phyloP scores from a whole-genome alignment of 2,329 filamentous ascomycete genomes.

The Zasmidium cellare region DNA sequence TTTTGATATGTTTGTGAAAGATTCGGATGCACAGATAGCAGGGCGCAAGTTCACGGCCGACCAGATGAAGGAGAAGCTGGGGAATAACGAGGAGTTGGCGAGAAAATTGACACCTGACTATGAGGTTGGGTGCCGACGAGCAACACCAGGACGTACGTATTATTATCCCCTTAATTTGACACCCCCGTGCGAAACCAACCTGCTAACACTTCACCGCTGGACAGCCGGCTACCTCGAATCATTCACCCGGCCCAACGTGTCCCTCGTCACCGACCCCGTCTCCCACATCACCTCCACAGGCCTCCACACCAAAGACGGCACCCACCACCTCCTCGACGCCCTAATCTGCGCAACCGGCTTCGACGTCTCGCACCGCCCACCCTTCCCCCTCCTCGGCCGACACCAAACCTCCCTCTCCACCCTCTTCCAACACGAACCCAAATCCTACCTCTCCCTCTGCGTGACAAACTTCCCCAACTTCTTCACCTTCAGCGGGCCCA shows the following conservation, averaged over 20 bases:
- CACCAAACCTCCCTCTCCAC: conserved; percentile 22
- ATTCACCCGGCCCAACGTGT: conserved; percentile 32
- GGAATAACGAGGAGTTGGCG: conserved; percentile 56
- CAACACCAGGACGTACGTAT: conserved; percentile 52
- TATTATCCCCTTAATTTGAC: no score
- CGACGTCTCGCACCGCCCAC: conserved; percentile 38
- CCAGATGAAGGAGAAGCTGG: conserved; percentile 55
- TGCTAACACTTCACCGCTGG: conserved; percentile 28
- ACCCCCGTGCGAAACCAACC: no score
- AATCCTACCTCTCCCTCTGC: conserved; percentile 24
- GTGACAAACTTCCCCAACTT: conserved; percentile 22
- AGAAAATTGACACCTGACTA: conserved; percentile 62
- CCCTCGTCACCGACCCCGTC: conserved; percentile 29
- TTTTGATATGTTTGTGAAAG: conserved; percentile 53
- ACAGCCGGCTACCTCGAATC: conserved; percentile 44
- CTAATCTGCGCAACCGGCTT: conserved; percentile 40
- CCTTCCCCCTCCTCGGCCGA: conserved; percentile 40
- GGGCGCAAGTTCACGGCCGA: conserved; percentile 23
- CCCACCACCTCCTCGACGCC: conserved; percentile 18
- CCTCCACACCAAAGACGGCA: conserved; percentile 25
- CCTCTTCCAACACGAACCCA: conserved; percentile 26
- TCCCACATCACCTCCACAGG: conserved; percentile 25
- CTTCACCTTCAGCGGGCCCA: conserved; percentile 30
- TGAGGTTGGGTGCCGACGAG: conserved; percentile 62
- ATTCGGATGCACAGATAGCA: conserved; percentile 41